phyloP scores from a whole-genome alignment of 2,329 filamentous ascomycete species.

The Epichloe festucae region DNA sequence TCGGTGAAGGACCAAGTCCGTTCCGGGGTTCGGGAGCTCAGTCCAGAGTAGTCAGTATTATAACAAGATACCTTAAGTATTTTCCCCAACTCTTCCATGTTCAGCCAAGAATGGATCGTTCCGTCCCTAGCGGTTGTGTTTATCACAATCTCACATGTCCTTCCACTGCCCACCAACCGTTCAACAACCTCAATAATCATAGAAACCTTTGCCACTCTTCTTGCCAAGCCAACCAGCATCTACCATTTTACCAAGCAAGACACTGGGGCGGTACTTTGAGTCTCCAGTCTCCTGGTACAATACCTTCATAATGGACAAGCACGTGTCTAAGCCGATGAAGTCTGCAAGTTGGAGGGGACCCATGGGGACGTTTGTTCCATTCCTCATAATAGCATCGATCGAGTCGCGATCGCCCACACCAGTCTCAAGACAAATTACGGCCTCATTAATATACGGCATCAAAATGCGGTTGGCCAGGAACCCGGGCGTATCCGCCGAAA shows the following conservation, averaged over 20 bases:
- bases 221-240: conserved; percentile 96
- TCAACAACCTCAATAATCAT: conserved; percentile 52
- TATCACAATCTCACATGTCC: neutral
- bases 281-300: conserved; percentile 84
- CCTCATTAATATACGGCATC: conserved; percentile 99
- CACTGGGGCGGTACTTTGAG: conserved; percentile 85
- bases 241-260: conserved; percentile 87
- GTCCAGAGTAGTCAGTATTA: too few relatives aligned
- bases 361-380: conserved; percentile 97
- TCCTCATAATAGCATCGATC: conserved; percentile 98
- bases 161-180: neutral
- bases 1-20: neutral
- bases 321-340: conserved; percentile 95
- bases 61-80: neutral
- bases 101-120: neutral
- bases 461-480: conserved; percentile 94
- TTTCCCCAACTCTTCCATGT: neutral
- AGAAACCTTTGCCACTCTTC: conserved; percentile 94
- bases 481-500: conserved; percentile 79
- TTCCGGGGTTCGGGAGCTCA: neutral
- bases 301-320: conserved; percentile 93
- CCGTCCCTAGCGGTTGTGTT: neutral
- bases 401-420: conserved; percentile 78
- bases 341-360: conserved; percentile 86
- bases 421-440: conserved; percentile 89